Conservation (phyloP, 2,329 filamentous ascomycete species). For the Peltaster fructicola region DNA sequence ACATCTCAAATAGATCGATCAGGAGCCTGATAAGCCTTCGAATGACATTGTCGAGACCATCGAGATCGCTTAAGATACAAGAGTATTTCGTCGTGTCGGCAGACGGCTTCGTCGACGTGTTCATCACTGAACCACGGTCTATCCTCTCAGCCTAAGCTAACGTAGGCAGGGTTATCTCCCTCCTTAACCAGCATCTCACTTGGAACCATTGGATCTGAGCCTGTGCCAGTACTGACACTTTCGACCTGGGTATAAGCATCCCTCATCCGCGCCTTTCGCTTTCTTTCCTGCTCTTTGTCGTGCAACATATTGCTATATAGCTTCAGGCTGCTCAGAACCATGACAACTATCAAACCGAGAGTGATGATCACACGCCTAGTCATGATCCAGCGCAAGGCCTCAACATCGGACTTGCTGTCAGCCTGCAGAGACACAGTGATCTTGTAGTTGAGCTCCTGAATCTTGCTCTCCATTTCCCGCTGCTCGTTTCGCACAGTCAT, state of each 20-base stretch:
- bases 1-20: no score
- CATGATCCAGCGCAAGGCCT: conserved; percentile 74
- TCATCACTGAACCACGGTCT: no score
- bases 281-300: conserved; percentile 22
- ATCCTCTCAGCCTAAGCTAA: conserved; percentile 15
- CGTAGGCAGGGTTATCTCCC: conserved; percentile 17
- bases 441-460: conserved; percentile 89
- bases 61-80: no score
- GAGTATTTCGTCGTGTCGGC: no score
- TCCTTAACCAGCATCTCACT: conserved; percentile 17
- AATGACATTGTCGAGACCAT: no score
- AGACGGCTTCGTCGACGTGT: no score
- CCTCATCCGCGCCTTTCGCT: conserved; percentile 17
- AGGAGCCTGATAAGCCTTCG: no score
- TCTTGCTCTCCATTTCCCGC: conserved; percentile 62
- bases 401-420: conserved; percentile 81
- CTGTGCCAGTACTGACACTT: conserved; percentile 2
- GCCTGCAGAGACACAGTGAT: conserved; percentile 82
- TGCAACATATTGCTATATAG: conserved; percentile 23
- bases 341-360: conserved; percentile 30
- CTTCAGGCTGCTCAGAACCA: conserved; percentile 25
- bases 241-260: conserved; percentile 13
- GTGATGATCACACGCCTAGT: conserved; percentile 46
- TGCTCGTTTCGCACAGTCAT: conserved; percentile 85
- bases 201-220: conserved; percentile 6